Conservation (phyloP, 768 basidiomycete genomes). For the Hypholoma fasciculare region DNA sequence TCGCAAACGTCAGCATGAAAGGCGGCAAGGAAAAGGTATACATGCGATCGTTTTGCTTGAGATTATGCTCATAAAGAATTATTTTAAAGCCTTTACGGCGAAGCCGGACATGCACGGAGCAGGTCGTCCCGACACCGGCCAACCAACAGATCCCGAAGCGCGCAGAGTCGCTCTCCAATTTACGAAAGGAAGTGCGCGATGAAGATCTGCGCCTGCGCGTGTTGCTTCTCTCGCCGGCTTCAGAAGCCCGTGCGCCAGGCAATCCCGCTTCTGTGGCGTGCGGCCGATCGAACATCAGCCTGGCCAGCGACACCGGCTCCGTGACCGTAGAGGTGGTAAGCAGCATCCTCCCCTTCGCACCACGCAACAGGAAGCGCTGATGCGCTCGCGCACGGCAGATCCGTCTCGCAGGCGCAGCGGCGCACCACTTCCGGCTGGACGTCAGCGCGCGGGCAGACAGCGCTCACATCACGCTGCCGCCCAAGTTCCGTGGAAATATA, state of each 20-base stretch:
- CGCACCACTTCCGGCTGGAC: conserved; percentile 11
- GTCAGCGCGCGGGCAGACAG: conserved; percentile 3
- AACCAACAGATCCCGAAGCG: not conserved
- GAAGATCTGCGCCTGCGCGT: conserved; percentile 10
- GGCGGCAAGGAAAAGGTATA: not conserved
- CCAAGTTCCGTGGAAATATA: conserved; percentile 13
- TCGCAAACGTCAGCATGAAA: not conserved
- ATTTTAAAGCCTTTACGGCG: not conserved
- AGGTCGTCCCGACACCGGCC: conserved; percentile 4
- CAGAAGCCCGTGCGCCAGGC: not conserved
- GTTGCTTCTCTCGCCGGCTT: conserved; percentile 5
- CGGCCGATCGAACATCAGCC: conserved; percentile 7
- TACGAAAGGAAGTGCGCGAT: conserved; percentile 9
- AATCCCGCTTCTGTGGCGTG: not conserved
- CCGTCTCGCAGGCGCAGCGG: conserved; percentile 7
- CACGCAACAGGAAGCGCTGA: not conserved
- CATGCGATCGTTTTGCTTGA: not conserved
- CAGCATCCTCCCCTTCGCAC: not conserved
- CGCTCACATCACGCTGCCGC: conserved; percentile 11
- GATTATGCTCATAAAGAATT: not conserved
- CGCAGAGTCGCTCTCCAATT: not conserved
- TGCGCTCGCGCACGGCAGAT: not conserved
- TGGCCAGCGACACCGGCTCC: conserved; percentile 7
- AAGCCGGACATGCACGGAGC: conserved; percentile 7
- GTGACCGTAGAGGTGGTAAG: conserved; percentile 11